Conservation (phyloP, 2,329 filamentous ascomycete species). For the Dothistroma pini region DNA sequence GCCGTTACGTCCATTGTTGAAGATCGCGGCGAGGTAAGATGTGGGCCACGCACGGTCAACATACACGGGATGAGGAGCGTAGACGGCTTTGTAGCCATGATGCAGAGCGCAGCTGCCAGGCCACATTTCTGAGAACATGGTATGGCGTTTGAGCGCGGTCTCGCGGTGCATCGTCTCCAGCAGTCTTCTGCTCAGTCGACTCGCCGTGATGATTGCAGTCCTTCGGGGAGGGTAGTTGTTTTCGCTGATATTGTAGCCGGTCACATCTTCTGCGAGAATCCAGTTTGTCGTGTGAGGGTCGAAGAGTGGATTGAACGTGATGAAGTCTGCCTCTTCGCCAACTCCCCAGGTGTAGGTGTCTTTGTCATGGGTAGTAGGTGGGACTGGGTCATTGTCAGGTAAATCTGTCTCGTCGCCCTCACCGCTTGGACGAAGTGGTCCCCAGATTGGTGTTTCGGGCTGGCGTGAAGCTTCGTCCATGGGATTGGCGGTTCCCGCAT, state of each 20-base stretch:
- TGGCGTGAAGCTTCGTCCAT: constrained; percentile 40
- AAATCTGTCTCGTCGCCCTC: constrained; percentile 47
- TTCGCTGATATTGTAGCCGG: constrained; percentile 58
- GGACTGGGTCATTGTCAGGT: constrained; percentile 49
- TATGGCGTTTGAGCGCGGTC: constrained; percentile 63
- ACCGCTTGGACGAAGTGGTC: constrained; percentile 40
- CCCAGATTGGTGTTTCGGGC: constrained; percentile 49
- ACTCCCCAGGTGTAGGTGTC: constrained; percentile 62
- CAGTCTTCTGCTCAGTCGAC: constrained; percentile 63
- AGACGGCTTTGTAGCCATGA: constrained; percentile 73
- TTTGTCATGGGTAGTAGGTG: constrained; percentile 54
- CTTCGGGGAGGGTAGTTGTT: constrained; percentile 60
- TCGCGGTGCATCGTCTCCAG: constrained; percentile 72
- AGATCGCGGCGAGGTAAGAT: constrained; percentile 52
- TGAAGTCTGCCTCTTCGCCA: constrained; percentile 69
- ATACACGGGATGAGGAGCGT: constrained; percentile 56
- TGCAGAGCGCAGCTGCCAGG: constrained; percentile 67
- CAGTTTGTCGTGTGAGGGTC: constrained; percentile 68
- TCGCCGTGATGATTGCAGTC: constrained; percentile 68
- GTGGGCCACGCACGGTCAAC: constrained; percentile 56
- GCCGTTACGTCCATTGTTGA: constrained; percentile 54
- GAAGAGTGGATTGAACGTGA: constrained; percentile 74
- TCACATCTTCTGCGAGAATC: constrained; percentile 68
- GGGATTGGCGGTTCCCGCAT: constrained; percentile 37
- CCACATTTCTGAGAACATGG: constrained; percentile 79